Evolutionary conservation across 306 rosid species (phyloP).

Genomic region (Macrotyloma uniflorum): DNA sequence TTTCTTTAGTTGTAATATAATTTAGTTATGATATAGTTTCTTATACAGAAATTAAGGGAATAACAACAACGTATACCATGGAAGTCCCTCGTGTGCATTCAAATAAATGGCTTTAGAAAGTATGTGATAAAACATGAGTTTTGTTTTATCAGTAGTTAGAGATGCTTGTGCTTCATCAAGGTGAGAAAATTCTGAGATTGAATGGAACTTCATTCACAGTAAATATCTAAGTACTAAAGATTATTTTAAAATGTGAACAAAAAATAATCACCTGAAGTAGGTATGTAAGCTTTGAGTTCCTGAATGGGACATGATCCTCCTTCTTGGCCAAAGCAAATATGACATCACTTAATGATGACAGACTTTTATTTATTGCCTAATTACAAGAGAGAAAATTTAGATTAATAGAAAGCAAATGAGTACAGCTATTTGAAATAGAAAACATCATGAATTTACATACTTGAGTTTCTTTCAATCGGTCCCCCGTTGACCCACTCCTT

Average conservation of each 20-base stretch:
- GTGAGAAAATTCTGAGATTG: neutral
- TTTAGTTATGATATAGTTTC: neutral
- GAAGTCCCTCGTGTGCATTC: neutral
- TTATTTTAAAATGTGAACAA: neutral
- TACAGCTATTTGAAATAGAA: slow-evolving; percentile 7
- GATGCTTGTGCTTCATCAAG: neutral
- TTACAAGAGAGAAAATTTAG: slow-evolving; percentile 23
- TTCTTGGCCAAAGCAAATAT: slow-evolving; percentile 95
- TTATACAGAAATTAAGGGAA: neutral
- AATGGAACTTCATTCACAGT: neutral
- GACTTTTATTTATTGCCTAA: slow-evolving; percentile 91
- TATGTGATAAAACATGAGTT: neutral
- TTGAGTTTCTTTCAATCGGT: slow-evolving; percentile 95
- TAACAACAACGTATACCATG: neutral
- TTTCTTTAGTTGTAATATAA: neutral
- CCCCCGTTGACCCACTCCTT: slow-evolving; percentile 93
- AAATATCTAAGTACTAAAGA: neutral
- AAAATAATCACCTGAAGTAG: slow-evolving; percentile 80
- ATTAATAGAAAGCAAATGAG: slow-evolving; percentile 22
- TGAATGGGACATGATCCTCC: slow-evolving; percentile 89
- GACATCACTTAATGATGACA: slow-evolving; percentile 90
- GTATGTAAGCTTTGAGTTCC: slow-evolving; percentile 97
- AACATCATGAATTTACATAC: slow-evolving; percentile 46
- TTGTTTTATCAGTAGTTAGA: neutral
- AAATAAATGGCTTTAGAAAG: neutral